Percentiles rank a stretch among this genome's conserved stretches.
Conservation (phyloP, 129 eudicot genomes). For the Chrysanthemum seticuspe region DNA sequence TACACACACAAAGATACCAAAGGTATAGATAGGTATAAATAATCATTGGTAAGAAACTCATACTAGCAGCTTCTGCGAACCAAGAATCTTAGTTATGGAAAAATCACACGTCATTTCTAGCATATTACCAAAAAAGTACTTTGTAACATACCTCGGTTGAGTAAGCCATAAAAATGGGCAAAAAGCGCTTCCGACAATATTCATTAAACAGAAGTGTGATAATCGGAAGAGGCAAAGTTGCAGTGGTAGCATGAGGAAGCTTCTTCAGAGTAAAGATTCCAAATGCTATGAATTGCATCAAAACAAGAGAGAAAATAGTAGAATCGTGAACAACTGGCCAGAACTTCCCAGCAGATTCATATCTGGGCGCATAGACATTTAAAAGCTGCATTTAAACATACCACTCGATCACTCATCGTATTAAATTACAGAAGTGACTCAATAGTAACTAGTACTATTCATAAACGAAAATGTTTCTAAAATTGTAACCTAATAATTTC, state of each 20-base stretch:
- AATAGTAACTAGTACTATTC: no score
- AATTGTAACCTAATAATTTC: not conserved
- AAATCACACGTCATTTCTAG: not conserved
- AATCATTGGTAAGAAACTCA: not conserved
- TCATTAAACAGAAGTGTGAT: conserved; percentile 66
- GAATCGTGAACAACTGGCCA: conserved; percentile 78
- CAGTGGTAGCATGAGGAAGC: conserved; percentile 44
- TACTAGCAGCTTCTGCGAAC: not conserved
- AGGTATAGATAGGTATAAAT: not conserved
- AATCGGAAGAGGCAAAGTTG: conserved; percentile 51
- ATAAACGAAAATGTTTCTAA: no score
- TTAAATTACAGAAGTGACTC: no score
- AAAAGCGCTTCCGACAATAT: conserved; percentile 69
- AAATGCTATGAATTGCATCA: conserved; percentile 70
- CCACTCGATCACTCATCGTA: not conserved
- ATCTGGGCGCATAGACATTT: conserved; percentile 61
- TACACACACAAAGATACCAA: conserved; percentile 16
- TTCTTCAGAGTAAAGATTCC: conserved; percentile 60
- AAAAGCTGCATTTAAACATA: conserved; percentile 47
- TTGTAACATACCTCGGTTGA: conserved; percentile 59
- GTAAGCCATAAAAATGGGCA: conserved; percentile 49
- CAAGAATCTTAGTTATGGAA: not conserved
- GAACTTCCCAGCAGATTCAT: conserved; percentile 60
- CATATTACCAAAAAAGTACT: not conserved
- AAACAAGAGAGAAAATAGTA: conserved; percentile 60